phyloP scores from a whole-genome alignment of 331 rosid species.

The Rhamnella rubrinervis region DNA sequence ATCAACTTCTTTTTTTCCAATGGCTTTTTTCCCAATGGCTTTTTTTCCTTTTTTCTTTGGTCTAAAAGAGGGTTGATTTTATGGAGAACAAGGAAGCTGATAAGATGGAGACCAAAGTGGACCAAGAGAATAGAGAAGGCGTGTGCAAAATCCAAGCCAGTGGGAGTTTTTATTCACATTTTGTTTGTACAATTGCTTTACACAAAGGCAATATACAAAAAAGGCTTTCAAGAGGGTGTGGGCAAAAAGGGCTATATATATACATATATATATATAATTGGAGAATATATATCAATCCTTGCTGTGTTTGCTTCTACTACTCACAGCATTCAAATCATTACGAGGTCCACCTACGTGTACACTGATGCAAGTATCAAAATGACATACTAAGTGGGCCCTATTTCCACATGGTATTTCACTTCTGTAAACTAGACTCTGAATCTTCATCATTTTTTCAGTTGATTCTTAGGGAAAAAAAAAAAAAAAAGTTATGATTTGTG shows the following conservation, averaged over 20 bases:
- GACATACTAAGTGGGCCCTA: constrained; percentile 39
- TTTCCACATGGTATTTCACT: constrained; percentile 49
- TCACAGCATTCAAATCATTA: constrained; percentile 51
- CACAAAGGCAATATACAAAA: constrained; percentile 27
- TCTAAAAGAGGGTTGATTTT: constrained; percentile 29
- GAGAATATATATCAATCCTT: constrained; percentile 36
- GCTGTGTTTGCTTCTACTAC: constrained; percentile 57
- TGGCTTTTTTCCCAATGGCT: background rate
- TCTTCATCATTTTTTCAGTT: constrained; percentile 45
- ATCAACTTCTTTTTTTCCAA: constrained; percentile 30
- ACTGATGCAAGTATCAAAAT: constrained; percentile 31
- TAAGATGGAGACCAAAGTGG: constrained; percentile 24
- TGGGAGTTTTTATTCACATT: constrained; percentile 21
- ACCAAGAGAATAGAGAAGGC: constrained; percentile 22
- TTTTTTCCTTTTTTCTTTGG: constrained; percentile 11
- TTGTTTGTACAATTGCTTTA: constrained; percentile 29
- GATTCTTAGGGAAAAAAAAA: constrained; percentile 40
- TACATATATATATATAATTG: constrained; percentile 27
- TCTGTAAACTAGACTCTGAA: constrained; percentile 33
- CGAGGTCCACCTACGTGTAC: constrained; percentile 38
- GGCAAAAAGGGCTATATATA: constrained; percentile 12
- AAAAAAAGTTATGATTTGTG: constrained; percentile 39
- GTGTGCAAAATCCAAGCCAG: constrained; percentile 37
- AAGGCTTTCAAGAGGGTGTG: constrained; percentile 11
- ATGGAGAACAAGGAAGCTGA: constrained; percentile 15